phyloP scores from a whole-genome alignment of 306 rosid genomes.

The Medicago arabica region DNA sequence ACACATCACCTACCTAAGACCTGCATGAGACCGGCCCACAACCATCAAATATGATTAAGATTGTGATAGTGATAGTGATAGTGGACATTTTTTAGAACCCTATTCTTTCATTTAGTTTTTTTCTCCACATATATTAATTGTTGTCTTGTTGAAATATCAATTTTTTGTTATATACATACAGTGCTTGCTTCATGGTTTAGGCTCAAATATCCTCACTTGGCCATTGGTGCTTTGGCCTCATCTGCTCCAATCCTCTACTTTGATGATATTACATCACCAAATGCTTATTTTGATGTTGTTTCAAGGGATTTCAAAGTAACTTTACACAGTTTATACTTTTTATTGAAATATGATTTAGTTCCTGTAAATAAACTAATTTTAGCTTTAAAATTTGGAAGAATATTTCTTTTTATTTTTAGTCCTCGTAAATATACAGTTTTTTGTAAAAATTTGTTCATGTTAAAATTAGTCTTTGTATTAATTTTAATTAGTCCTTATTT shows the following conservation, averaged over 20 bases:
- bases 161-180: slow-evolving; percentile 41
- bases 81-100: background rate
- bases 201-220: slow-evolving; percentile 78
- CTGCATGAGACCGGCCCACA: too few species aligned
- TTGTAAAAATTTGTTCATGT: too few species aligned
- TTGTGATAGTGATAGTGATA: background rate
- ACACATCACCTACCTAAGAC: too few species aligned
- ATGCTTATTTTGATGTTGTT: slow-evolving; percentile 62
- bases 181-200: slow-evolving; percentile 95
- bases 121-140: background rate
- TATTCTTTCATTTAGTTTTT: background rate
- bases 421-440: too few species aligned
- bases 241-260: slow-evolving; percentile 85
- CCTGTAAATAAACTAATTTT: too few species aligned
- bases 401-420: too few species aligned
- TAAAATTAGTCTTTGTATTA: too few species aligned
- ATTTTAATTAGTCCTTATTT: too few species aligned
- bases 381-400: too few species aligned
- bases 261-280: slow-evolving; percentile 55
- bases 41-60: too few species aligned
- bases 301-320: slow-evolving; percentile 69
- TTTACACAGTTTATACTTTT: background rate
- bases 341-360: background rate
- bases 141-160: background rate
- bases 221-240: slow-evolving; percentile 83